phyloP scores from a whole-genome alignment of 768 basidiomycete genomes.

The Suillus cothurnatus region DNA sequence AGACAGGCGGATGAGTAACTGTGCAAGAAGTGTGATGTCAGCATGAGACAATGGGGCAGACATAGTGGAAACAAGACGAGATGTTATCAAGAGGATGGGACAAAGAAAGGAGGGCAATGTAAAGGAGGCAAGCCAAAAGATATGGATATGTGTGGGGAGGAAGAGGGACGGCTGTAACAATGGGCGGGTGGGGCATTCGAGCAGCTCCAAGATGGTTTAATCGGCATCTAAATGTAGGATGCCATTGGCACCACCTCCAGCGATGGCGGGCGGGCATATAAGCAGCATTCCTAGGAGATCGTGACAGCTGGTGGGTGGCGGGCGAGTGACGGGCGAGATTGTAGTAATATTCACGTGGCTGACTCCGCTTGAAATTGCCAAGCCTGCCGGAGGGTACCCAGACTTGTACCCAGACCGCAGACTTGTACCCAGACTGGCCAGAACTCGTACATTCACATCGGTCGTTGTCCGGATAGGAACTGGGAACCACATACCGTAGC shows the following conservation, averaged over 20 bases:
- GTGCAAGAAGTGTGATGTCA: neutral
- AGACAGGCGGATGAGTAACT: neutral
- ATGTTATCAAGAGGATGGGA: neutral
- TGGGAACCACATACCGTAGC: too few relatives aligned
- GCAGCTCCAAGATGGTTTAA: neutral
- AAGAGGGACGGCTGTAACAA: too few relatives aligned
- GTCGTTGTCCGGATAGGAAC: too few relatives aligned
- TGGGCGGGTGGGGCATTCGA: neutral
- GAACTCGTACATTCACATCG: too few relatives aligned
- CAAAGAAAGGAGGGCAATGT: neutral
- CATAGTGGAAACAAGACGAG: neutral
- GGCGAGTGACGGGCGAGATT: too few relatives aligned
- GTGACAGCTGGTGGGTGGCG: neutral
- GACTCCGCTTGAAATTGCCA: too few relatives aligned
- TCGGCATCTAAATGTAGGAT: neutral
- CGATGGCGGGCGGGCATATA: neutral
- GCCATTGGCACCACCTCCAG: neutral
- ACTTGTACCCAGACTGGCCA: too few relatives aligned
- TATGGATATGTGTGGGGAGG: neutral
- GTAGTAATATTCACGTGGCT: too few relatives aligned
- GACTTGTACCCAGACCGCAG: too few relatives aligned
- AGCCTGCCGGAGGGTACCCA: too few relatives aligned
- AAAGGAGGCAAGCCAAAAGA: neutral
- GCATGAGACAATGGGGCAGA: neutral
- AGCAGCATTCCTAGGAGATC: neutral